Base-by-base conservation (phyloP, 73 alveolate genomes). In the Breviolum minutum region DNA sequence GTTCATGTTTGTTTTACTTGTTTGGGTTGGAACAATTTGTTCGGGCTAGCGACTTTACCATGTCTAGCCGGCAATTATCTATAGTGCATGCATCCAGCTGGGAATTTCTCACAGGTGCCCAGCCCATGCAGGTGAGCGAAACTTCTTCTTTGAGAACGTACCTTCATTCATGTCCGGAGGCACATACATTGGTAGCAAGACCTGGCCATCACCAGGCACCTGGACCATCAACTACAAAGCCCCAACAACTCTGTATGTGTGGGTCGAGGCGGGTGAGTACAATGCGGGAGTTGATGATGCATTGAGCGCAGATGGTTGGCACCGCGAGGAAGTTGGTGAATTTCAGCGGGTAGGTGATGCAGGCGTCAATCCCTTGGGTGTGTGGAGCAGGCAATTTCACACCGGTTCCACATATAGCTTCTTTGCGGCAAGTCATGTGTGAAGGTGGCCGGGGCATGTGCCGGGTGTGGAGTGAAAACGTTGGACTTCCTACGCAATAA, bases 221-320 rank as follows among this genome's bases (percentile, higher is more conserved):
- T 84, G 93, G 93, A 84, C 93, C 76, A 84, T 84, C 93, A n/a
- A 84, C 14, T 84, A 60, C 93, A 19, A 54, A 61, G 93, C 93
- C 62, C 93, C 93, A 6, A 61, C 74, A 54, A 84, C 26, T 8
- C 66, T 84, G 60, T 84, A 84, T 48, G 93, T 84, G 74, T 84
- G 93, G 94, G 30, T 63, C 64, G 94, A 86, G 48, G 13, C 9
- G 63, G 94, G 94, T 22, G 64, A 86, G 64, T 86, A 86, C 94
- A 86, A 86, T 27, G 94, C 94, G 54, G 94, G 94, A 8, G 94
- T 86, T 19, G 94, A 86, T 27, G 94, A 86, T 86, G 94, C 63
- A 27, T 27, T 86, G 94, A 7, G 94, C n/a, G 80, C 80, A 63
- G 94, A 86, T 86, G 94, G 94, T 63, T 86, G 94, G 94, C 22